Conservation (phyloP, 768 basidiomycete species). For the Lactarius psammicola region DNA sequence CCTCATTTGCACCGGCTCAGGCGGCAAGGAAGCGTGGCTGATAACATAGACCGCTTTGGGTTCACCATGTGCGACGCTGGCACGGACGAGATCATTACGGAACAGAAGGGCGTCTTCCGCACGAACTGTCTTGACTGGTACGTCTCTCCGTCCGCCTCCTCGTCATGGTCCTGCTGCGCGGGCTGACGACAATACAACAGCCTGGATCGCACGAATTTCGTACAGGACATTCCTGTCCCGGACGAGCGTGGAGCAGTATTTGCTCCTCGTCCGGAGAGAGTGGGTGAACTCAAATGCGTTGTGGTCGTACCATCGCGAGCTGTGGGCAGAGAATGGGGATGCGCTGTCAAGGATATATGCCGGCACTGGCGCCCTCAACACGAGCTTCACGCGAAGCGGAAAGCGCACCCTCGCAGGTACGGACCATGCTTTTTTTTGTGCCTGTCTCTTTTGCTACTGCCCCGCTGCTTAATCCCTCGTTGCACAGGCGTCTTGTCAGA, state of each 20-base stretch:
- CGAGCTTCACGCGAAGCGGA: slow-evolving; percentile 91
- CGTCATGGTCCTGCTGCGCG: neutral
- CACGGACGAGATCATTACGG: slow-evolving; percentile 71
- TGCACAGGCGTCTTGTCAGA: slow-evolving; percentile 80
- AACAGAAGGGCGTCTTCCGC: slow-evolving; percentile 89
- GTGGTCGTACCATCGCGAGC: slow-evolving; percentile 85
- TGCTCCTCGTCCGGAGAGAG: slow-evolving; percentile 71
- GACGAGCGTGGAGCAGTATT: slow-evolving; percentile 76
- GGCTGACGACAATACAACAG: slow-evolving; percentile 41
- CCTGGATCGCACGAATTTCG: slow-evolving; percentile 95
- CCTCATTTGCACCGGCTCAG: slow-evolving; percentile 38
- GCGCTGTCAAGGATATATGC: slow-evolving; percentile 93
- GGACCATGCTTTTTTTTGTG: neutral
- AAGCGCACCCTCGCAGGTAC: slow-evolving; percentile 88
- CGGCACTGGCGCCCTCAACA: slow-evolving; percentile 90
- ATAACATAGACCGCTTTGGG: slow-evolving; percentile 75
- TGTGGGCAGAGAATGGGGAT: slow-evolving; percentile 98
- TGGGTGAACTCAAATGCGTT: slow-evolving; percentile 68
- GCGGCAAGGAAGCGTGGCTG: slow-evolving; percentile 55
- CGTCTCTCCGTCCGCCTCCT: neutral
- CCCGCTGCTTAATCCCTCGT: neutral
- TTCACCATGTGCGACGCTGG: slow-evolving; percentile 77
- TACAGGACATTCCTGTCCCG: slow-evolving; percentile 93
- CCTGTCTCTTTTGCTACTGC: no score
- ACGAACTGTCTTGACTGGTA: slow-evolving; percentile 97